Conservation (phyloP, 331 rosid genomes). For the Rosa hybrid region DNA sequence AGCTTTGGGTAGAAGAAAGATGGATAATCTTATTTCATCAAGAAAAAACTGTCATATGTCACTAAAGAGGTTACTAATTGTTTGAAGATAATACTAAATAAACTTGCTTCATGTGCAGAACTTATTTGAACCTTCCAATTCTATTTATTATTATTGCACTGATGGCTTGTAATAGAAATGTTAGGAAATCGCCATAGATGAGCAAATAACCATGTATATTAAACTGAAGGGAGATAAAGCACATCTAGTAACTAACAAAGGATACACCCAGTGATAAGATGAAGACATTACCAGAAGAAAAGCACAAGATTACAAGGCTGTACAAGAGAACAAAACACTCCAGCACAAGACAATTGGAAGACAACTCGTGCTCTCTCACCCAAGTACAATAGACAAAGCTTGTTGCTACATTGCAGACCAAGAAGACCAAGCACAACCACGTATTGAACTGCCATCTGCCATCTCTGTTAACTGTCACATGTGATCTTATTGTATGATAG, state of each 20-base stretch:
- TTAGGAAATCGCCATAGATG: neutral
- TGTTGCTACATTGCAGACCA: too few relatives aligned
- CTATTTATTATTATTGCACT: neutral
- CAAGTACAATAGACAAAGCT: too few relatives aligned
- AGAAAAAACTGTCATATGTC: constrained; percentile 36
- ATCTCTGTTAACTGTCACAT: too few relatives aligned
- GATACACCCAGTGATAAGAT: constrained; percentile 57
- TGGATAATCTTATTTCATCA: constrained; percentile 73
- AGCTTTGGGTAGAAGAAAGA: constrained; percentile 91
- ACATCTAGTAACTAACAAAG: constrained; percentile 35
- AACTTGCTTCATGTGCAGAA: neutral
- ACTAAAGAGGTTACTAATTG: neutral
- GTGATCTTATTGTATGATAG: too few relatives aligned
- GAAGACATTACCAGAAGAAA: too few relatives aligned
- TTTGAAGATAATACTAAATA: neutral
- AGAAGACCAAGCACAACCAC: too few relatives aligned
- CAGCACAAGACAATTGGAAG: too few relatives aligned
- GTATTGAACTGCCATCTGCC: too few relatives aligned
- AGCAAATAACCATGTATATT: neutral
- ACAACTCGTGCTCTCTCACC: too few relatives aligned
- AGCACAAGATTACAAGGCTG: too few relatives aligned
- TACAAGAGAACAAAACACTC: too few relatives aligned
- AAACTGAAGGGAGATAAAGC: neutral
- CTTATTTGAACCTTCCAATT: neutral
- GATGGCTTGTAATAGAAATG: neutral